Conservation (phyloP, 2,329 filamentous ascomycete species). For the Fusarium solani-melongenae region DNA sequence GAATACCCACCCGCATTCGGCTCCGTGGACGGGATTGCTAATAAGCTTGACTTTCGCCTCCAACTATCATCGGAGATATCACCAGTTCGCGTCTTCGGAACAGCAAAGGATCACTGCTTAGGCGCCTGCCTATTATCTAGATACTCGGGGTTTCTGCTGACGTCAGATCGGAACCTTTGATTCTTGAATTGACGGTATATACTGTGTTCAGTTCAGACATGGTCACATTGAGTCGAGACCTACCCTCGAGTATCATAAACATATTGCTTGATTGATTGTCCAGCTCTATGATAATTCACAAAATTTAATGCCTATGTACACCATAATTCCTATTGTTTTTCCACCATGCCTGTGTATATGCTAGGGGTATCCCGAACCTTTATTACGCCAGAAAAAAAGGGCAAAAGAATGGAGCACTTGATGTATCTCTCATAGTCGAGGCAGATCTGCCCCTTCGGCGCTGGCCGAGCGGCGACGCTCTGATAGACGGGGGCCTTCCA, state of each 20-base stretch:
- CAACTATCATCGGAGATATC: not conserved
- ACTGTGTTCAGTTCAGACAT: not conserved
- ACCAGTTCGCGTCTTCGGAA: not conserved
- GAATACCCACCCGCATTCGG: not conserved
- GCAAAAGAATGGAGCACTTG: not conserved
- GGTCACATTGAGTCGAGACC: not conserved
- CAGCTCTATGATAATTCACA: constrained; percentile 6
- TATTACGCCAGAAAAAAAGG: constrained; percentile 24
- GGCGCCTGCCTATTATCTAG: not conserved
- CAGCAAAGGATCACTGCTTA: not conserved
- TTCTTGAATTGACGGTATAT: not conserved
- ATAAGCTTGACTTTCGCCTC: not conserved
- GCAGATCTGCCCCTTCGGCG: constrained; percentile 50
- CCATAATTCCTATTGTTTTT: constrained; percentile 18
- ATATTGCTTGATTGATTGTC: constrained; percentile 12
- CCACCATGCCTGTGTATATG: constrained; percentile 26
- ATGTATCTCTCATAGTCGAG: constrained; percentile 46
- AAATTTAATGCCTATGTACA: constrained; percentile 4
- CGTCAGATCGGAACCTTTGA: not conserved
- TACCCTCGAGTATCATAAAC: not conserved
- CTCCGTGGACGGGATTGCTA: not conserved
- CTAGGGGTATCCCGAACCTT: constrained; percentile 36
- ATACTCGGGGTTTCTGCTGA: not conserved
- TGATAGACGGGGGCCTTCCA: constrained; percentile 42
- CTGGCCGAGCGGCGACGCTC: constrained; percentile 53